Conservation (phyloP, 805 yeast species). For the Candida insectalens region DNA sequence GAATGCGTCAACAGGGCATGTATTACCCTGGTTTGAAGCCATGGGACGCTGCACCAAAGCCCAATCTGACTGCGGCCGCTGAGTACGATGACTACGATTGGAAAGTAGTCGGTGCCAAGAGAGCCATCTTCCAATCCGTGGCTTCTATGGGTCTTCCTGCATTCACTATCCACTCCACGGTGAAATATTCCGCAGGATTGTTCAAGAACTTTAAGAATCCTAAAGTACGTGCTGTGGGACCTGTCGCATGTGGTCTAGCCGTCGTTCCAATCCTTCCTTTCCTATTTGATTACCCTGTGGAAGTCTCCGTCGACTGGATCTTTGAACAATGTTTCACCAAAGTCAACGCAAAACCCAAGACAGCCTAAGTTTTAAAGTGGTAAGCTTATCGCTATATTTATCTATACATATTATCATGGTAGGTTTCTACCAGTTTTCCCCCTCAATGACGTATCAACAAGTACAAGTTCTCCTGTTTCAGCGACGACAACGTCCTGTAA, state of each 20-base stretch:
- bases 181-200: constrained; percentile 53
- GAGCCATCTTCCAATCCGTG: constrained; percentile 72
- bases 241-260: constrained; percentile 69
- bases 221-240: constrained; percentile 53
- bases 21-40: constrained; percentile 53
- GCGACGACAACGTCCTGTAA: constrained; percentile 75
- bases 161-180: constrained; percentile 71
- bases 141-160: constrained; percentile 88
- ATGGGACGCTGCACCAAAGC: constrained; percentile 46
- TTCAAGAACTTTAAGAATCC: constrained; percentile 47
- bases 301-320: constrained; percentile 49
- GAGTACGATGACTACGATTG: constrained; percentile 45
- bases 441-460: constrained; percentile 74
- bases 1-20: constrained; percentile 54
- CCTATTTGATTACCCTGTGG: constrained; percentile 77
- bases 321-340: constrained; percentile 30
- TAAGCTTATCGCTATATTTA: too few relatives aligned
- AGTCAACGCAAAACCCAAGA: too few relatives aligned
- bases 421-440: too few relatives aligned
- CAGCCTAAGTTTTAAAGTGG: too few relatives aligned
- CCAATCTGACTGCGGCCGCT: constrained; percentile 29
- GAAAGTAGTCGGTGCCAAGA: constrained; percentile 52
- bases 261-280: constrained; percentile 73
- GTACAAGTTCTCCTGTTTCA: constrained; percentile 92
- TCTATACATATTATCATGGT: too few relatives aligned